A percentile compares a stretch with the other conserved stretches of the same genome.
These are phyloP conservation scores for Sclerotinia subarctica DNA, from an alignment of 2,329 filamentous ascomycete genomes.

Conservation along the genomic window DNA sequence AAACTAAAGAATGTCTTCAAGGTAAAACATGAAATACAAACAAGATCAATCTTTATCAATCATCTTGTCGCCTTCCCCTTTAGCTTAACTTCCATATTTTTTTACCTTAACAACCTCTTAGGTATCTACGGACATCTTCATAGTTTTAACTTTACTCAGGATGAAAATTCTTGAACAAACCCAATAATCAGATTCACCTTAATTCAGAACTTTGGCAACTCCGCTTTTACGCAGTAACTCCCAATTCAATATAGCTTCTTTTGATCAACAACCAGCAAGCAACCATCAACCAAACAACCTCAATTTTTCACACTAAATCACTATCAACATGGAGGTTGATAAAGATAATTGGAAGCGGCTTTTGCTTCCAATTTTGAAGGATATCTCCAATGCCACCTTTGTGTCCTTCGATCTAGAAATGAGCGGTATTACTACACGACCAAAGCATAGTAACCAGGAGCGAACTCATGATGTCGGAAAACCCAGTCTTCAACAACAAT, in stretches of 20 bases:
- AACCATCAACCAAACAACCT: background rate
- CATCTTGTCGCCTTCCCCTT: conserved; percentile 5
- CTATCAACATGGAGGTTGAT: conserved; percentile 16
- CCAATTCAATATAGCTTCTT: background rate
- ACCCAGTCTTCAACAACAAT: conserved; percentile 56
- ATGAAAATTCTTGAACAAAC: background rate
- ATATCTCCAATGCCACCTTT: conserved; percentile 57
- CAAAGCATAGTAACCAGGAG: conserved; percentile 32
- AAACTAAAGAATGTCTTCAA: background rate
- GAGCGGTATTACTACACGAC: conserved; percentile 54
- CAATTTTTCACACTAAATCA: background rate
- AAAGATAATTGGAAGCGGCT: conserved; percentile 37
- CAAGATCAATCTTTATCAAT: background rate
- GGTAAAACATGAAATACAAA: conserved; percentile 5
- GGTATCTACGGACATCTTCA: background rate
- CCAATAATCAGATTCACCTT: background rate
- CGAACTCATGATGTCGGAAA: conserved; percentile 41
- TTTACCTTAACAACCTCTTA: background rate
- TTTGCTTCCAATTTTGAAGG: conserved; percentile 54
- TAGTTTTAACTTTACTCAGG: background rate
- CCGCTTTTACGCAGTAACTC: conserved; percentile 2
- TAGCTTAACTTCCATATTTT: background rate
- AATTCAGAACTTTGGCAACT: background rate
- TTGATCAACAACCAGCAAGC: background rate
- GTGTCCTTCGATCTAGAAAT: conserved; percentile 65